Evolutionary conservation across 306 rosid genomes (phyloP), one percentile per base, ranked within the genome.

Genomic region (Fagus crenata): DNA sequence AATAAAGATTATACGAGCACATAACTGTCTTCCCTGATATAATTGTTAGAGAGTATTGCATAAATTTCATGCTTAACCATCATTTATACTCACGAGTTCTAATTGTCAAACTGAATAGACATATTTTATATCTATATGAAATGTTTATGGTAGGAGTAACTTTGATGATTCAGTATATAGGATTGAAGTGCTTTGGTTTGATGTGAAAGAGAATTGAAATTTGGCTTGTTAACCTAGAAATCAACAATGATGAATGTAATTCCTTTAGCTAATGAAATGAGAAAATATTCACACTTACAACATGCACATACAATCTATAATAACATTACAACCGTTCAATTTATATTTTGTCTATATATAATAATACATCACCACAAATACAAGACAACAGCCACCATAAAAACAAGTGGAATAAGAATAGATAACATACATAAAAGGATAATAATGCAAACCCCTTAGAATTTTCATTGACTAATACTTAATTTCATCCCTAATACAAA

Each of bases 351-450:
- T 7, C 71, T 65, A 28, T 46, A 9, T 46, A 37, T 5, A 17
- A 17, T 6, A 65, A 39, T 65, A 65, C 71, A 65, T 65, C 49
- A 37, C 49, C 71, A 39, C 71, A 58, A 58, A 58, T 58, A 58
- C 65, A 58, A 65, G 49, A 65, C 71, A 39, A 65, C 5, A 65
- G 32, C 71, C 71, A 39, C 49, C 32, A 37, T 6, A 17, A 65
- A 2, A 65, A 65, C 5, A 3, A 36, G 71, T 17, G 71, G 71
- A 65, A 37, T 36, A 65, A 65, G 49, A 65, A 37, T 39, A 65
- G 49, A 17, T 4, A 39, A 65, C 49, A 39, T 2, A 37, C 71
- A 7, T 7, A 17, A 17, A 39, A 39, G 15, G 43, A 37, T 7
- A 7, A 37, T 37, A 65, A 6, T 1, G n/a, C 71, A 65, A 65